Base-by-base conservation (phyloP, 2,329 filamentous ascomycete genomes). In the Neospermospora avenae region DNA sequence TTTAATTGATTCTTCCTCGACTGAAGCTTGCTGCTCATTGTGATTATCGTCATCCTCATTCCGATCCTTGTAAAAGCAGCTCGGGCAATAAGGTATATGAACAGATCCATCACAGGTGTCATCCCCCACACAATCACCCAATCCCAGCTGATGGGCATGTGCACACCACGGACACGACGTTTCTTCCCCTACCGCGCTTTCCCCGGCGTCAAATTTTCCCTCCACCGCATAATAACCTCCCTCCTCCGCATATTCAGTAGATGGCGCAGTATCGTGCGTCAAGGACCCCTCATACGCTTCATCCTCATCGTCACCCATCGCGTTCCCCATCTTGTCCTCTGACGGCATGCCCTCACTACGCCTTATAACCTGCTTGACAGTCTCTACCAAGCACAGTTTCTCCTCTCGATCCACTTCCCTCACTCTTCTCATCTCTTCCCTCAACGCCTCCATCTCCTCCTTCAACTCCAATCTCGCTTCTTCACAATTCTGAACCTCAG, bases 321-420 rank as follows among this genome's bases (percentile, higher is more conserved):
- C 11, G 11, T 31, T 31, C 28, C 6, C 11, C 22, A 25, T 24
- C 7, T 18, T 4, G 7, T 22, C 18, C 35, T 28, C 22, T 2
- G 7, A n/a, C 25, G 25, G 6, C 2, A 16, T 51, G 5, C 7
- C n/a, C 3, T 18, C 44, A 7, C 34, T 8, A n/a, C 18, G 31
- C 44, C 20, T 18, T n/a, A 28, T 35, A n/a, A 57, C n/a, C 13
- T 57, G 34, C 24, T 51, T 25, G 14, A 52, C 25, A 14, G 11
- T 49, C n/a, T 44, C 46, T 11, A 57, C 49, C 55, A 57, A n/a
- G 7, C 45, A 51, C 16, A 57, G 3, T 13, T 57, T 57, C 45
- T 57, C 55, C 11, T 57, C 55, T n/a, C 46, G 22, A 24, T 57
- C 55, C 45, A 52, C 55, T 34, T 56, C 53, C 34, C 53, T 45